phyloP scores from a whole-genome alignment of 2,329 filamentous ascomycete species.

The Thielaviopsis populi region DNA sequence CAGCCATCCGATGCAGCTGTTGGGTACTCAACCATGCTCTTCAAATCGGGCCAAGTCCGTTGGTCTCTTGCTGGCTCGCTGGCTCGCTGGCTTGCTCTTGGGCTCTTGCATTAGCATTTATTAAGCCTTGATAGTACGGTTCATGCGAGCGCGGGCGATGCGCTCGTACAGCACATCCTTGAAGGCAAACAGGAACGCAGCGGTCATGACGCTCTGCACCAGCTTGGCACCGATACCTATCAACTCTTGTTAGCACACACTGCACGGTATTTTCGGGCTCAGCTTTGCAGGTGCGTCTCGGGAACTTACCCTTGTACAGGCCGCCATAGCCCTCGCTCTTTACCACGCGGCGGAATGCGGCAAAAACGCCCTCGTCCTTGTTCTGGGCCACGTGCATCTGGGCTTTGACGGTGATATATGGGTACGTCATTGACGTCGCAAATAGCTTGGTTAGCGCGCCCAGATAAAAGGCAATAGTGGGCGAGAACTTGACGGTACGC shows the following conservation, averaged over 20 bases:
- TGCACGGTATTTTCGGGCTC: neutral
- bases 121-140: conserved; percentile 28
- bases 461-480: conserved; percentile 75
- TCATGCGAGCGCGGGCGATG: conserved; percentile 49
- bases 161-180: conserved; percentile 91
- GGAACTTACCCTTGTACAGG: conserved; percentile 68
- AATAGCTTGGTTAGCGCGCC: conserved; percentile 90
- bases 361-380: conserved; percentile 63
- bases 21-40: neutral
- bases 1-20: neutral
- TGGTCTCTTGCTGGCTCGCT: no score
- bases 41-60: neutral
- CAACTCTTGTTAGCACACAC: conserved; percentile 17
- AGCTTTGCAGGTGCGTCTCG: neutral
- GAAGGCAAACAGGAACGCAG: conserved; percentile 92
- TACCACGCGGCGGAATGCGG: conserved; percentile 64
- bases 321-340: conserved; percentile 82
- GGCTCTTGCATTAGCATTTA: no score
- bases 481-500: conserved; percentile 51
- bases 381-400: conserved; percentile 83
- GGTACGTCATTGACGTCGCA: conserved; percentile 87
- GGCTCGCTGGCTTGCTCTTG: no score
- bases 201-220: conserved; percentile 90
- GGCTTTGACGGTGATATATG: conserved; percentile 98
- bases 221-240: conserved; percentile 90